These are phyloP conservation scores for Bisporella sp. DNA, from an alignment of 2,329 filamentous ascomycete species.

Conservation along the genomic window DNA sequence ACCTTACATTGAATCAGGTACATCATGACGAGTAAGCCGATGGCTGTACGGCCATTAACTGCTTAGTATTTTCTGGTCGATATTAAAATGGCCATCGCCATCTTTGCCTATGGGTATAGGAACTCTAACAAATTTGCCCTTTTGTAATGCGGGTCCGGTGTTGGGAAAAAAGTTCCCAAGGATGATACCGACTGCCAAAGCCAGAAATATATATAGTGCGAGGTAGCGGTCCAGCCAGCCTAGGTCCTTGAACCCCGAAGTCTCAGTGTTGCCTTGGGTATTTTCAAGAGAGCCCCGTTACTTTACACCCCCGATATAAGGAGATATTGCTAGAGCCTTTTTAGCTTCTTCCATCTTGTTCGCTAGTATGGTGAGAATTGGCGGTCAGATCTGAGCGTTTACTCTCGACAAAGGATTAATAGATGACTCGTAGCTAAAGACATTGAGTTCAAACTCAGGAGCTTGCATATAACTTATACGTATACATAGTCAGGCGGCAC, in stretches of 20 bases:
- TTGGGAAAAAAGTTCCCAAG: conserved; percentile 55
- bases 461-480: too few species aligned
- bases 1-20: conserved; percentile 89
- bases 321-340: too few species aligned
- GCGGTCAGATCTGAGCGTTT: too few species aligned
- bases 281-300: too few species aligned
- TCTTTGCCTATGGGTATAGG: conserved; percentile 53
- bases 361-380: too few species aligned
- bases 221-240: conserved; percentile 44
- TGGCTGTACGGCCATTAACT: conserved; percentile 41
- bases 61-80: background rate
- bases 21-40: conserved; percentile 87
- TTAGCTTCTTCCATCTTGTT: too few species aligned
- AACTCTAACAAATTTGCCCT: conserved; percentile 55
- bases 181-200: conserved; percentile 59
- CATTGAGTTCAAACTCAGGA: too few species aligned
- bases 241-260: conserved; percentile 27
- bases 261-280: background rate
- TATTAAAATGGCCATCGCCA: background rate
- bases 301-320: too few species aligned
- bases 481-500: too few species aligned
- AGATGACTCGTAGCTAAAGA: too few species aligned
- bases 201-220: conserved; percentile 55
- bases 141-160: conserved; percentile 48
- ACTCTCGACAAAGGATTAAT: too few species aligned